phyloP scores from a whole-genome alignment of 768 basidiomycete genomes.

The Paxillus rubicundulus region DNA sequence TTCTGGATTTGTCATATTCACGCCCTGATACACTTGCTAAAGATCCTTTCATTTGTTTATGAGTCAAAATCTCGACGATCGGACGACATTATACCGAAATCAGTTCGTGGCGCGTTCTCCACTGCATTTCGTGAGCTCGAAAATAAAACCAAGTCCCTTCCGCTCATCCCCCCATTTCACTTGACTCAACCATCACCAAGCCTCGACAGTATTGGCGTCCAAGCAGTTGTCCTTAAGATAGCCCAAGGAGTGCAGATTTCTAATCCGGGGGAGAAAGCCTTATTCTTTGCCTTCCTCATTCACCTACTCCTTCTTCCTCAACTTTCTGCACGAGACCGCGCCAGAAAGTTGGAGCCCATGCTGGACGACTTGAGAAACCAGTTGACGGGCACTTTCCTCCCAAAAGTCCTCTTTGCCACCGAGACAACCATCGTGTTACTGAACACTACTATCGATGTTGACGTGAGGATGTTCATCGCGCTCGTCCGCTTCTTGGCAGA shows the following conservation, averaged over 20 bases:
- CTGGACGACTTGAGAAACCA: conserved; percentile 25
- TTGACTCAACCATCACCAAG: neutral
- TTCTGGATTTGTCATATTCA: neutral
- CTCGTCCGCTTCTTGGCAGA: conserved; percentile 40
- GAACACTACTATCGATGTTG: conserved; percentile 42
- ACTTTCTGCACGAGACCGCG: conserved; percentile 40
- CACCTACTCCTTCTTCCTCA: conserved; percentile 39
- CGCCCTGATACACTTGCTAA: neutral
- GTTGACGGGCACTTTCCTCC: conserved; percentile 42
- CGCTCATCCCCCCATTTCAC: neutral
- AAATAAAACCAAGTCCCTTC: neutral
- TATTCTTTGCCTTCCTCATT: conserved; percentile 38
- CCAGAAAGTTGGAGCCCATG: conserved; percentile 32
- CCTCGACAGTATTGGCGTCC: neutral
- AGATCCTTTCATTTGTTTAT: conserved; percentile 64
- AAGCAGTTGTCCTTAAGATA: conserved; percentile 10
- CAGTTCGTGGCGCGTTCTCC: conserved; percentile 6
- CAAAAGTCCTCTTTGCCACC: conserved; percentile 33
- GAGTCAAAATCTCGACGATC: conserved; percentile 34
- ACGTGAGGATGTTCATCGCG: conserved; percentile 49
- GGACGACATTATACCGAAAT: conserved; percentile 12
- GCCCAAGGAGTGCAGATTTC: conserved; percentile 8
- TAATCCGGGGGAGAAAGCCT: conserved; percentile 6
- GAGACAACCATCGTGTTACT: conserved; percentile 23
- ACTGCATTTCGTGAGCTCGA: conserved; percentile 13